Conservation (phyloP, 306 rosid genomes). For the Cucumis melo region DNA sequence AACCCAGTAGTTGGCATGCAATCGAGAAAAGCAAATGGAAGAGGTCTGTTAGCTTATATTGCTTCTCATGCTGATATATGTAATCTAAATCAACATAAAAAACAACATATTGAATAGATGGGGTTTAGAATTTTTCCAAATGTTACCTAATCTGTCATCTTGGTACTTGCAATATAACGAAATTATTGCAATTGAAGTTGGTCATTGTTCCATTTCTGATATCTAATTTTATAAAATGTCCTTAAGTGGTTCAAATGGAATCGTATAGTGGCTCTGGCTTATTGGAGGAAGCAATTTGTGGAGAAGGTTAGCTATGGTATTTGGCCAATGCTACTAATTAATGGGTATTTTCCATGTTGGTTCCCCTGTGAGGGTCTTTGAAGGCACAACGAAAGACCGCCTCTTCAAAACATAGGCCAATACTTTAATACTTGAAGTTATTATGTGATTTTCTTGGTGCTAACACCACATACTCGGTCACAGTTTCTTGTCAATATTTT, state of each 20-base stretch:
- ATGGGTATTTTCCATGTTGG: background rate
- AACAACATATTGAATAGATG: background rate
- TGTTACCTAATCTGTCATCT: background rate
- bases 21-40: slow-evolving; percentile 93
- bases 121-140: background rate
- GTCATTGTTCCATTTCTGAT: background rate
- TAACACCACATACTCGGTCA: background rate
- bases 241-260: background rate
- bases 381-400: background rate
- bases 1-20: slow-evolving; percentile 86
- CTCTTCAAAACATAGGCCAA: background rate
- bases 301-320: background rate
- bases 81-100: background rate
- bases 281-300: background rate
- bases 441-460: background rate
- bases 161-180: background rate
- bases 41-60: slow-evolving; percentile 42
- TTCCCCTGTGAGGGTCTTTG: background rate
- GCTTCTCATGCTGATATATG: background rate
- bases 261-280: background rate
- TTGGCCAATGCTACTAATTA: background rate
- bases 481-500: background rate
- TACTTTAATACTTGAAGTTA: background rate
- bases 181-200: background rate
- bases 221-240: background rate